Evolutionary conservation across 2,329 filamentous ascomycete species (phyloP).

Genomic region (Tympanopsis confertula): DNA sequence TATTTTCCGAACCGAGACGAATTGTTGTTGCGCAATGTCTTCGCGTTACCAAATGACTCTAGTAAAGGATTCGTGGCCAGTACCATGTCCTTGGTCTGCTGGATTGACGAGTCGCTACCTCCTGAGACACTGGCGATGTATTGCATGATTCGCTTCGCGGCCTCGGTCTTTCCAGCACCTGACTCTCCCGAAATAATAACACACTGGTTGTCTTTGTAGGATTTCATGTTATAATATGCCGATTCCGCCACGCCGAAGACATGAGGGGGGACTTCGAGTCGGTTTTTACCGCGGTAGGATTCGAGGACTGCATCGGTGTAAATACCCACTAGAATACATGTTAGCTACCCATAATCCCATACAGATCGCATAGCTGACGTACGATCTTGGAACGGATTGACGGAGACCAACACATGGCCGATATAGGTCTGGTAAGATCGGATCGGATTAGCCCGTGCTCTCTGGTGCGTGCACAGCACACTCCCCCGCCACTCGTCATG

Average conservation of each 20-base stretch:
- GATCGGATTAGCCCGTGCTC: too few species aligned
- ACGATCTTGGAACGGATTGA: slow-evolving; percentile 88
- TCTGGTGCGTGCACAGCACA: too few species aligned
- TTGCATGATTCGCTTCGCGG: slow-evolving; percentile 97
- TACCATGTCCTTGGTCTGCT: slow-evolving; percentile 98
- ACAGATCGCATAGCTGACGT: not conserved
- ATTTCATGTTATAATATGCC: slow-evolving; percentile 99
- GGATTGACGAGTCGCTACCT: slow-evolving; percentile 51
- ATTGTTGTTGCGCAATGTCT: slow-evolving; percentile 97
- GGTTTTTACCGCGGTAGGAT: slow-evolving; percentile 92
- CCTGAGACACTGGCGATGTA: slow-evolving; percentile 97
- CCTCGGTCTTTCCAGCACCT: slow-evolving; percentile 95
- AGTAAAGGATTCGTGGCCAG: slow-evolving; percentile 93
- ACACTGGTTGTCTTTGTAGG: slow-evolving; percentile 97
- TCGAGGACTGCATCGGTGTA: slow-evolving; percentile 91
- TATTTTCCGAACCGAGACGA: slow-evolving; percentile 98
- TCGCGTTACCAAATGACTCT: slow-evolving; percentile 96
- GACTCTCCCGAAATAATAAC: slow-evolving; percentile 99
- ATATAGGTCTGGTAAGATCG: slow-evolving; percentile 65
- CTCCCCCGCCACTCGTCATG: too few species aligned
- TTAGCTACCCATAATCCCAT: not conserved
- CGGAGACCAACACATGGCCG: slow-evolving; percentile 96
- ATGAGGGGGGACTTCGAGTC: slow-evolving; percentile 86
- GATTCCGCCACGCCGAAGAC: slow-evolving; percentile 96
- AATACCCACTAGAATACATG: slow-evolving; percentile 54